phyloP scores from a whole-genome alignment of 2,329 filamentous ascomycete species.

The Cordyceps cicadae region DNA sequence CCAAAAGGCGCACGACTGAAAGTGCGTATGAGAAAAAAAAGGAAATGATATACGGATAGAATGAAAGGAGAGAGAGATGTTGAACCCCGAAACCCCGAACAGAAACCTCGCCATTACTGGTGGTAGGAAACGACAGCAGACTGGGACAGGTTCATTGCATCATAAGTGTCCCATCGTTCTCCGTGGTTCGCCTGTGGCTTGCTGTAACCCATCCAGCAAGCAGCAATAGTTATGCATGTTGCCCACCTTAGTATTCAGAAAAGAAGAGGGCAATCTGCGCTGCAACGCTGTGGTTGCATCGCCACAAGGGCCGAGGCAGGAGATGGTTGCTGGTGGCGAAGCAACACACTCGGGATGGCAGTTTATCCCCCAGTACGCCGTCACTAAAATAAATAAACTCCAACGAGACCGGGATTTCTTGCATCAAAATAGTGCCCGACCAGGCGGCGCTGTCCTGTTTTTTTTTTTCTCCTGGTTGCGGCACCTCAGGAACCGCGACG shows the following conservation, averaged over 20 bases:
- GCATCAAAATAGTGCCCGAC: slow-evolving; percentile 3
- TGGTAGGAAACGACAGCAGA: neutral
- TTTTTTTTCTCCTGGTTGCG: too few species aligned
- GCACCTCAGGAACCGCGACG: too few species aligned
- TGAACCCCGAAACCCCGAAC: neutral
- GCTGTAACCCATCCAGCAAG: neutral
- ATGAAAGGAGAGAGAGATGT: too few species aligned
- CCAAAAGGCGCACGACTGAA: slow-evolving; percentile 6
- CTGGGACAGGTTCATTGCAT: neutral
- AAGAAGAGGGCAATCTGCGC: neutral
- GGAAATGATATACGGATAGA: too few species aligned
- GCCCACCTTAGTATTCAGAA: too few species aligned
- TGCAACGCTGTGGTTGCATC: neutral
- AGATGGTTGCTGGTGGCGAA: neutral
- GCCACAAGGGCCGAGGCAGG: neutral
- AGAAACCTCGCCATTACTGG: neutral
- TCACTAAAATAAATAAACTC: too few species aligned
- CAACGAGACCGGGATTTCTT: neutral
- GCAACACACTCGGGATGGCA: too few species aligned
- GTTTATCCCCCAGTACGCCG: too few species aligned
- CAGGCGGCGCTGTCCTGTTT: neutral
- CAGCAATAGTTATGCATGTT: neutral
- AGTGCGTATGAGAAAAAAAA: neutral
- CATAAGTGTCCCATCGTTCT: neutral
- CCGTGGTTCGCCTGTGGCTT: neutral